phyloP scores from a whole-genome alignment of 2,329 filamentous ascomycete species.

The Colletotrichum liriopes region DNA sequence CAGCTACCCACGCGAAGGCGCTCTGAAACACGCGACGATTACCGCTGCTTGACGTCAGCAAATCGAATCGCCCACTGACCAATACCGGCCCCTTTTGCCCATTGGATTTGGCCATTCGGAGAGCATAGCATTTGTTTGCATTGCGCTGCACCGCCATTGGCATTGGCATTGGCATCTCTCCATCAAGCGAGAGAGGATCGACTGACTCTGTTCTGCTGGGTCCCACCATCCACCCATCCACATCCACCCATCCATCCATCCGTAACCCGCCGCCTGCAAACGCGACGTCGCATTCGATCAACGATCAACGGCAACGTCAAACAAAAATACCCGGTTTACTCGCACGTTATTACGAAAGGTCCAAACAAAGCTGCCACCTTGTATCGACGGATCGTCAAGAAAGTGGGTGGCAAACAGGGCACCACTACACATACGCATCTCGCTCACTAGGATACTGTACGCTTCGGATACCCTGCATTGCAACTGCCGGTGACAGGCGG shows the following conservation, averaged over 20 bases:
- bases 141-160: constrained; percentile 9
- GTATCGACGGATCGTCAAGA: background rate
- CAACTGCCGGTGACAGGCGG: constrained; percentile 18
- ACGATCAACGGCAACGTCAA: constrained; percentile 28
- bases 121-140: constrained; percentile 14
- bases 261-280: constrained; percentile 6
- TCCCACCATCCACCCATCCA: background rate
- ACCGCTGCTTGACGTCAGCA: constrained; percentile 34
- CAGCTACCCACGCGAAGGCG: constrained; percentile 21
- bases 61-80: background rate
- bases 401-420: background rate
- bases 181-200: constrained; percentile 7
- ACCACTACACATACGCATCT: constrained; percentile 4
- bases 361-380: constrained; percentile 6
- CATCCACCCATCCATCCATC: background rate
- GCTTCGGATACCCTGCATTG: background rate
- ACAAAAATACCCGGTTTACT: constrained; percentile 29
- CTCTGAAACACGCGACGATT: constrained; percentile 38
- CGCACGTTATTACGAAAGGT: constrained; percentile 29
- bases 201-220: constrained; percentile 9
- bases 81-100: background rate
- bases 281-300: constrained; percentile 39
- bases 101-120: constrained; percentile 21
- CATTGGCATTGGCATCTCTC: constrained; percentile 8
- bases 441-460: background rate